These are phyloP conservation scores for Chondrus crispus DNA, from an alignment of 23 red algal genomes.

Conservation along the genomic window DNA sequence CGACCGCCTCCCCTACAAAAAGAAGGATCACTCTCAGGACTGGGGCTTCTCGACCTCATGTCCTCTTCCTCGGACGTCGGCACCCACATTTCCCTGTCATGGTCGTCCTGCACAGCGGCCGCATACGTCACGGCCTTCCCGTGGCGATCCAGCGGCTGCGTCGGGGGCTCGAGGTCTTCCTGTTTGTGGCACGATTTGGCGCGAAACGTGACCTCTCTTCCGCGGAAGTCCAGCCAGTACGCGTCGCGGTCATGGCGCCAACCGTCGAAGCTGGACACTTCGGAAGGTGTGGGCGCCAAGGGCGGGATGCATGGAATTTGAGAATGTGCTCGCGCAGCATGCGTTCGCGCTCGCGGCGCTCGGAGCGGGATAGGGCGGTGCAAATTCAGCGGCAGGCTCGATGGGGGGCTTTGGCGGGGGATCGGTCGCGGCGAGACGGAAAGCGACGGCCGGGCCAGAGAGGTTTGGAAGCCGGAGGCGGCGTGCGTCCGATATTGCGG, in stretches of 20 bases:
- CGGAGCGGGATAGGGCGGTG: too few species aligned
- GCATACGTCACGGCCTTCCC: conserved; percentile 30
- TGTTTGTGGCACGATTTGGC: not conserved
- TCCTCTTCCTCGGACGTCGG: conserved; percentile 57
- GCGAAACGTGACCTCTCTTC: not conserved
- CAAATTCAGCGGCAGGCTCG: too few species aligned
- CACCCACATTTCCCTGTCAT: conserved; percentile 34
- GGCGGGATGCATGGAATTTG: not conserved
- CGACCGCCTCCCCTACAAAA: conserved; percentile 24
- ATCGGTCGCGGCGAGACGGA: too few species aligned
- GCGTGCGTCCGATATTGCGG: too few species aligned
- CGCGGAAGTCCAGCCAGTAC: conserved; percentile 21
- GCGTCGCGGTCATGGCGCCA: not conserved
- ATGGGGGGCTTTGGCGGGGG: too few species aligned
- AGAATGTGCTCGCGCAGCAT: too few species aligned
- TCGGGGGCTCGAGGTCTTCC: not conserved
- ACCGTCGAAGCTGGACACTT: not conserved
- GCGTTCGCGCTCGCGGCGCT: too few species aligned
- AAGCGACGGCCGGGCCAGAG: too few species aligned
- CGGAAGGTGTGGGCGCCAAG: not conserved
- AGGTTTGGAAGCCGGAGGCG: too few species aligned
- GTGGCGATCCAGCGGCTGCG: conserved; percentile 28
- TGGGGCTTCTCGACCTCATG: not conserved
- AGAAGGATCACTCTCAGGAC: conserved; percentile 43
- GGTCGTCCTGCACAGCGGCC: conserved; percentile 41